Evolutionary conservation across 2,329 filamentous ascomycete genomes (phyloP), one percentile per base, ranked within the genome.

Genomic region (Pleoardoris graminearum): DNA sequence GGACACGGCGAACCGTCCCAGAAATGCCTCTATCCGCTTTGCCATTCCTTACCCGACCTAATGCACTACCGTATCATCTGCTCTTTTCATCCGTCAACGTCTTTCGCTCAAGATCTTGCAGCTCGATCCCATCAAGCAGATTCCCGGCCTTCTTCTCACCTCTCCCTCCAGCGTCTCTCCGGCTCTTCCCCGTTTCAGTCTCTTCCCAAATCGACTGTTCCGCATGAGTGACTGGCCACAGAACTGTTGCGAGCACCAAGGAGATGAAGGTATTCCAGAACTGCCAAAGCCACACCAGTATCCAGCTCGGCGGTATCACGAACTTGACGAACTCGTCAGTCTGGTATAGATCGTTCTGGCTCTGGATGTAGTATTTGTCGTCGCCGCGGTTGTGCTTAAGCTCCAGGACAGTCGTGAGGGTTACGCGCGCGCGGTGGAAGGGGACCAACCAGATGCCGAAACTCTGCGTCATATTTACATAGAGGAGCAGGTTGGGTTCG

Each of bases 331-430:
- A 87, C 60, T 96, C 87, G 43, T 85, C 86, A 0, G 85, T 79
- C 64, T 93, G 89, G 66, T 96, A 96, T 7, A 92, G 75, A 67
- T 96, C 91, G 59, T 95, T 86, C 69, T 96, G 91, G 16, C 79
- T 82, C 6, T 79, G 72, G 57, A 96, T 92, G 68, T 86, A 89
- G 75, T 91, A 94, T 52, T 80, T 80, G 19, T 64, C 73, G 32
- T 63, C 55, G 5, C 45, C 45, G n/a, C 55, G 53, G 45, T 78
- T 72, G 14, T 79, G 79, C 1, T 78, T 77, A 14, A 93, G 82
- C 33, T 82, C 76, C 3, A 93, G 76, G 23, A 91, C 84, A 0
- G 85, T 86, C 14, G 88, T 85, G 10, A 93, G 82, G 6, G 79
- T 78, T 12, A 90, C 88, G 1, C 82, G 80, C 3, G 88, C 82